Evolutionary conservation across 2,329 filamentous ascomycete genomes (phyloP), one percentile per base, ranked within the genome.

Genomic region (Penicillium sp.): DNA sequence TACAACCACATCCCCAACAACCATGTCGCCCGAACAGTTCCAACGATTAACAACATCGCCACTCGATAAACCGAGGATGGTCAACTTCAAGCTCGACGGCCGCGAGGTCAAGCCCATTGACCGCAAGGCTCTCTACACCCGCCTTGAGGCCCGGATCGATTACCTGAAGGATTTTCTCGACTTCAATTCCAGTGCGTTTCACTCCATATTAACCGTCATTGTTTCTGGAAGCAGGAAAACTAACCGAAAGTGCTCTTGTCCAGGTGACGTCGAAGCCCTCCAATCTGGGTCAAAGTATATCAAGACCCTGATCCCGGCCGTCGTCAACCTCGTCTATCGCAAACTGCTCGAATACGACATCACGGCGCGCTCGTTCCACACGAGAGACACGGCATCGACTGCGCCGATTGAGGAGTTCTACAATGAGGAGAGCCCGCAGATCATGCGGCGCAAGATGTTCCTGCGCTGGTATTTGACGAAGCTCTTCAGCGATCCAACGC

Each of bases 261-360:
- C 26, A 91, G 90, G 84, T 64, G 90, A 93, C 71, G 87, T 92
- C 60, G 88, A 90, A 67, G 90, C 90, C 45, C 84, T 93, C 44
- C 82, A 86, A 15, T 81, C 83, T 3, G 90, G 90, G 65, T 82
- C 86, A 62, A 92, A 92, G 75, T 92, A 92, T 78, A 89, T 93
- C 79, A 90, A 90, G 71, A 87, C 89, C n/a, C 85, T 94, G 35
- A 92, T 94, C 66, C 92, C 92, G 1, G 89, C 91, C 50, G 85
- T 95, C 23, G 91, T 94, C 71, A 92, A 93, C 77, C 91, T 93
- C 63, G 90, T 94, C 38, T 95, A 94, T 81, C 88, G 88, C 72
- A 94, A 94, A 74, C 84, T 95, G 0, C 82, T 94, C 11, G 86
- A 88, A 71, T 91, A 91, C 77, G 91, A 94, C 73, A 91, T 94